A percentile compares a stretch with the other conserved stretches of the same genome.
These are phyloP conservation scores for Dactylellina parvicollis DNA, from an alignment of 2,329 filamentous ascomycete genomes.

Conservation along the genomic window DNA sequence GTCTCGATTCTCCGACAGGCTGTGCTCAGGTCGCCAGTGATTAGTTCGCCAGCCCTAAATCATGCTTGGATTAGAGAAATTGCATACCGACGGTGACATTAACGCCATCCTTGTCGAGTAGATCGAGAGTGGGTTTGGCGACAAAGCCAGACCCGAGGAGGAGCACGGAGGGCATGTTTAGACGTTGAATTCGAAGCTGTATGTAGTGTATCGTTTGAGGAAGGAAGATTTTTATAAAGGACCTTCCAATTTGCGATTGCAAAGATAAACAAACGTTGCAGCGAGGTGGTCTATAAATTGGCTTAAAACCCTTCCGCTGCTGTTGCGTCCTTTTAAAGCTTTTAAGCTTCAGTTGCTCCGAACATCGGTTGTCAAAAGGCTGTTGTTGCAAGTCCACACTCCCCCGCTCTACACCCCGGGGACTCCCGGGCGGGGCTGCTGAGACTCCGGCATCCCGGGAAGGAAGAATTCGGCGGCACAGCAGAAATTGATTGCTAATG, in stretches of 20 bases:
- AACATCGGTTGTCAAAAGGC: constrained; percentile 9
- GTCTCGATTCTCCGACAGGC: constrained; percentile 83
- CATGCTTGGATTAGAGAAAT: background rate
- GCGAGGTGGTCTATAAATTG: constrained; percentile 9
- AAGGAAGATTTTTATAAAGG: background rate
- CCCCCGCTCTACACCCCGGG: background rate
- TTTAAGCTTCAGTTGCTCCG: constrained; percentile 7
- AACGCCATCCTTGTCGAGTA: constrained; percentile 69
- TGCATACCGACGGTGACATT: constrained; percentile 68
- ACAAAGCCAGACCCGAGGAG: constrained; percentile 68
- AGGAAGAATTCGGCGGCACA: constrained; percentile 24
- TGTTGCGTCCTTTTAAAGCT: background rate
- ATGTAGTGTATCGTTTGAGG: constrained; percentile 21
- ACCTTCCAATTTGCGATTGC: constrained; percentile 39
- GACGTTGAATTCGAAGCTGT: background rate
- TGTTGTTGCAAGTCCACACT: no score
- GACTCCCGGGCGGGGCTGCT: constrained; percentile 3
- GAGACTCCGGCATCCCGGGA: no score
- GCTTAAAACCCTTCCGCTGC: background rate
- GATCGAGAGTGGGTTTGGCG: constrained; percentile 69
- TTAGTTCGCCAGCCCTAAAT: background rate
- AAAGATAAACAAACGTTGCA: background rate
- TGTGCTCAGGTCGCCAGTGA: constrained; percentile 60
- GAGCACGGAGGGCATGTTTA: constrained; percentile 60
- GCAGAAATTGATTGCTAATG: constrained; percentile 42